phyloP scores from a whole-genome alignment of 306 rosid species.

The Malus orientalis region DNA sequence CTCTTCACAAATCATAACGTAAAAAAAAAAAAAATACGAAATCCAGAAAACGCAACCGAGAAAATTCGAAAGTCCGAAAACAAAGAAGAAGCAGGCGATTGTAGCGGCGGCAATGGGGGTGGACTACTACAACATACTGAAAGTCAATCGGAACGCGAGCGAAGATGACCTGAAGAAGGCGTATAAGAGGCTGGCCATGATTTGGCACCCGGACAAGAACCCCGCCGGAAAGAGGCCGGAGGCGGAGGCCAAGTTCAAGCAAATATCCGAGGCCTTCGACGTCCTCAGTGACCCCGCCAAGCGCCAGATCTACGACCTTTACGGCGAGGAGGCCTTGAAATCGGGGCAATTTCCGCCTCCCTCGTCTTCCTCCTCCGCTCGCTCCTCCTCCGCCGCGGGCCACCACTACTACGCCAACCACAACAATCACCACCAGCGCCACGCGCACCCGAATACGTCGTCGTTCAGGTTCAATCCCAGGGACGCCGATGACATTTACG shows the following conservation, averaged over 20 bases:
- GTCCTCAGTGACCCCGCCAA: slow-evolving; percentile 76
- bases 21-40: neutral
- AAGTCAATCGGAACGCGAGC: slow-evolving; percentile 75
- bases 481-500: slow-evolving; percentile 67
- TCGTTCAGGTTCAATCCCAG: slow-evolving; percentile 56
- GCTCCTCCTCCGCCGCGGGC: slow-evolving; percentile 18
- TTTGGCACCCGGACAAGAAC: slow-evolving; percentile 96
- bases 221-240: slow-evolving; percentile 45
- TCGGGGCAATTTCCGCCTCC: slow-evolving; percentile 77
- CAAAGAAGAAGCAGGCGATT: neutral
- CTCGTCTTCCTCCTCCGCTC: slow-evolving; percentile 18
- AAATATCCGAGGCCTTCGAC: slow-evolving; percentile 81
- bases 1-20: neutral
- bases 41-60: neutral
- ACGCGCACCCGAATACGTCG: slow-evolving; percentile 17
- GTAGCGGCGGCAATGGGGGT: slow-evolving; percentile 42
- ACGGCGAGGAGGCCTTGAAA: slow-evolving; percentile 80
- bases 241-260: slow-evolving; percentile 82
- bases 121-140: slow-evolving; percentile 88
- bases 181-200: slow-evolving; percentile 70
- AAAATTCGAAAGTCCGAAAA: neutral
- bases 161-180: slow-evolving; percentile 80
- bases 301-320: slow-evolving; percentile 95
- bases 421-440: slow-evolving; percentile 23
- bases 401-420: slow-evolving; percentile 20